Evolutionary conservation across 306 rosid genomes (phyloP).

Genomic region (Hippophae gyantsensis): DNA sequence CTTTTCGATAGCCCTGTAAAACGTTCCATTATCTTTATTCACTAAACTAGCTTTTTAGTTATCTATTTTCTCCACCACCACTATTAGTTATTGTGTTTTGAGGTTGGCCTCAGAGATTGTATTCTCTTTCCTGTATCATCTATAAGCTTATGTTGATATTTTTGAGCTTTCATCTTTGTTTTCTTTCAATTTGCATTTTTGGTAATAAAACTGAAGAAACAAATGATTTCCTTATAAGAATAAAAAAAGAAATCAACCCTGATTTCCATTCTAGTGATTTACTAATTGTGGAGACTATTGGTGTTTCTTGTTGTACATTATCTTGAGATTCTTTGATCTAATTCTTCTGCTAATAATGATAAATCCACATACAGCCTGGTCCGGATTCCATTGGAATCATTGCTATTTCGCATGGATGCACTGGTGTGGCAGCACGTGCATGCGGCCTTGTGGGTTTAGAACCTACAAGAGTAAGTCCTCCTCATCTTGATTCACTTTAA

Average conservation of each 20-base stretch:
- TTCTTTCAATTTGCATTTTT: no score
- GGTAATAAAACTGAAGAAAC: no score
- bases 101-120: no score
- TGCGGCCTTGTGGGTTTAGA: slow-evolving; percentile 97
- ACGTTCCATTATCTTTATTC: background rate
- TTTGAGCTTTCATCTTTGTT: no score
- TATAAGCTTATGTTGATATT: no score
- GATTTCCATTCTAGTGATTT: no score
- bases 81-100: no score
- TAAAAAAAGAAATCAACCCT: no score
- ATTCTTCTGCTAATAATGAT: background rate
- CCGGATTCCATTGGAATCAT: slow-evolving; percentile 99
- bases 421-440: slow-evolving; percentile 99
- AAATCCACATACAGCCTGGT: slow-evolving; percentile 74
- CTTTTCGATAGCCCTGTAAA: background rate
- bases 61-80: no score
- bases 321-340: background rate
- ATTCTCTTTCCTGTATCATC: no score
- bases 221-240: no score
- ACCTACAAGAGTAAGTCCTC: slow-evolving; percentile 78
- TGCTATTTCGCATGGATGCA: slow-evolving; percentile 97
- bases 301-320: background rate
- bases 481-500: slow-evolving; percentile 5
- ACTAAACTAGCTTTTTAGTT: background rate
- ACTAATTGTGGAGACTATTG: no score